phyloP scores from a whole-genome alignment of 2,329 filamentous ascomycete species.

The Monosporascus sp. region DNA sequence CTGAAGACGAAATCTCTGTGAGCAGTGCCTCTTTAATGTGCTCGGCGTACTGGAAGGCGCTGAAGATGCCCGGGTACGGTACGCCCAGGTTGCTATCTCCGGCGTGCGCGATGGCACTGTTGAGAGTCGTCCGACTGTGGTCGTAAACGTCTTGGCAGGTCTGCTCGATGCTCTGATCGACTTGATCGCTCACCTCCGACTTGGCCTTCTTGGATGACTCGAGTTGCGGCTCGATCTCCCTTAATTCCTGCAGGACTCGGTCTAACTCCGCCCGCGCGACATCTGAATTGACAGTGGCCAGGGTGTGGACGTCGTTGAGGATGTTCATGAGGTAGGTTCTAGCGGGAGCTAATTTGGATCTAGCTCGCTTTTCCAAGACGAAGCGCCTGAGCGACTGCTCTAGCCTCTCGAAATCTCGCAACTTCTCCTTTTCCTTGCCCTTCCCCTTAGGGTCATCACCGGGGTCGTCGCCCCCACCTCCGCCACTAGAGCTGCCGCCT shows the following conservation, averaged over 20 bases:
- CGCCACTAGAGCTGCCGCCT: slow-evolving; percentile 47
- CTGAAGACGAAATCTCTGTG: slow-evolving; percentile 75
- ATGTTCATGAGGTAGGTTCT: slow-evolving; percentile 95
- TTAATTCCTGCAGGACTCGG: slow-evolving; percentile 73
- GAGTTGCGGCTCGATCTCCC: slow-evolving; percentile 77
- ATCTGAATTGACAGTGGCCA: slow-evolving; percentile 83
- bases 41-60: slow-evolving; percentile 87
- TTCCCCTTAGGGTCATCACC: slow-evolving; percentile 65
- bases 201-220: slow-evolving; percentile 80
- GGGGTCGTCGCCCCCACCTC: slow-evolving; percentile 52
- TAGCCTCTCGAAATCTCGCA: slow-evolving; percentile 82
- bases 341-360: slow-evolving; percentile 91
- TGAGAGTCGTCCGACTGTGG: slow-evolving; percentile 71
- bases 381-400: slow-evolving; percentile 88
- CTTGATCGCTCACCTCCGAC: slow-evolving; percentile 71
- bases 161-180: slow-evolving; percentile 77
- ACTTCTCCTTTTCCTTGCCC: slow-evolving; percentile 82
- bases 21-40: slow-evolving; percentile 91
- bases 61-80: slow-evolving; percentile 78
- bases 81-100: slow-evolving; percentile 77
- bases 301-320: slow-evolving; percentile 75
- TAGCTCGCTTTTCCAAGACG: slow-evolving; percentile 89
- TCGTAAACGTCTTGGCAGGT: slow-evolving; percentile 84
- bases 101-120: slow-evolving; percentile 68
- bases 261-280: slow-evolving; percentile 82